Conservation (phyloP, 75 land plant genomes). For the Pinus albicaulis region DNA sequence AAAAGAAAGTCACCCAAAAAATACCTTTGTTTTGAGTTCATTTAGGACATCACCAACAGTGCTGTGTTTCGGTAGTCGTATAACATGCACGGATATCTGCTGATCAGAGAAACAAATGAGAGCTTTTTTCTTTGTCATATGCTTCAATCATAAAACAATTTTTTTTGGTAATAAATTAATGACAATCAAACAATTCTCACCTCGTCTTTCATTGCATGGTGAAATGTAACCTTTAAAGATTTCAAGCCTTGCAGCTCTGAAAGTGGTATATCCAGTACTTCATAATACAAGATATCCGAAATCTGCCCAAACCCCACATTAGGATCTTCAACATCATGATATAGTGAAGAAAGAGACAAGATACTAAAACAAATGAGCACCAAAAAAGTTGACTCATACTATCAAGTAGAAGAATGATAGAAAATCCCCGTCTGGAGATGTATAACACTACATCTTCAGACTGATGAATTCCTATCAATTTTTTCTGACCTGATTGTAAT, state of each 20-base stretch:
- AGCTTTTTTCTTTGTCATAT: background rate
- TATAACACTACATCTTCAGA: background rate
- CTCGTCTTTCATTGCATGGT: conserved; percentile 26
- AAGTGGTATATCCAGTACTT: conserved; percentile 46
- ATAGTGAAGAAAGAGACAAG: background rate
- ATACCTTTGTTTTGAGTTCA: conserved; percentile 40
- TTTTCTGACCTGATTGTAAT: conserved; percentile 44
- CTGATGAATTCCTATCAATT: background rate
- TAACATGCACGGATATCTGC: conserved; percentile 61
- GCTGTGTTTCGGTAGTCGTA: conserved; percentile 46
- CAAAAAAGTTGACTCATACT: background rate
- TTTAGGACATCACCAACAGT: conserved; percentile 50
- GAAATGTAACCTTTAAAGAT: conserved; percentile 46
- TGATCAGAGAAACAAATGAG: conserved; percentile 7
- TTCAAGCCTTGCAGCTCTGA: conserved; percentile 55
- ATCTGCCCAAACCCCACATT: conserved; percentile 22
- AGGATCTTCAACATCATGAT: background rate
- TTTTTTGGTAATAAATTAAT: background rate
- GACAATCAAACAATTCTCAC: conserved; percentile 4
- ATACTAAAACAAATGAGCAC: background rate
- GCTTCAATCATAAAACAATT: background rate
- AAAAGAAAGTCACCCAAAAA: background rate
- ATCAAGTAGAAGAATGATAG: background rate
- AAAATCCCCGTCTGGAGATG: background rate
- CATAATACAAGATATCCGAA: conserved; percentile 50